Base-by-base conservation (phyloP, 495 filamentous ascomycete species). In the Cetradonia linearis region DNA sequence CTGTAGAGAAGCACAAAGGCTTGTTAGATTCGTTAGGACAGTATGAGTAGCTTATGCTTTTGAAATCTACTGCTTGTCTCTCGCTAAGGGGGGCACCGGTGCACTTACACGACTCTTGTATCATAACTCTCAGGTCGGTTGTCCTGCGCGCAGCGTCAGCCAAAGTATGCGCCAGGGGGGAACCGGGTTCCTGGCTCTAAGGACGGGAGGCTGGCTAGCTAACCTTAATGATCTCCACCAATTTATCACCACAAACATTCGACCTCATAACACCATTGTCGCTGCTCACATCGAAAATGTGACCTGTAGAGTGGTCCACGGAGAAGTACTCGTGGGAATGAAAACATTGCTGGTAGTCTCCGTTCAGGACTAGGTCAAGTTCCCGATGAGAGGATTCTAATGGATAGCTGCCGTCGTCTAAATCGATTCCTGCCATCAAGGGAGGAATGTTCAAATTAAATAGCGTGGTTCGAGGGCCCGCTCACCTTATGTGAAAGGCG, bases 181-280 rank as follows among this genome's bases (percentile, higher is more conserved):
- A 2, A 3, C 16, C 49, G 49, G 49, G 23, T 0, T 53, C 14
- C 49, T 53, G 11, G 30, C 49, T 53, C 49, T 34, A 53, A n/a
- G 49, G 13, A 30, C 28, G 49, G 14, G 25, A 33, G 49, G 49
- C 14, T 4, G 49, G 56, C 42, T 48, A 58, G 42, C 56, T 33
- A 59, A 59, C 56, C 56, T 59, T 59, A 50, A 59, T 31, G n/a
- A 34, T 34, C 8, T 59, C 23, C 5, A 49, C 38, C 23, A 55
- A 34, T 14, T 46, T 6, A 44, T 61, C 49, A 46, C 50, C 59
- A 38, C 38, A 11, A 40, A 61, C 47, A 46, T 61, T 34, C 7
- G 59, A 61, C 33, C 23, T 54, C 59, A 61, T 44, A 2, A 55
- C 31, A 2, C 59, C 59, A 42, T 54, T 61, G 28, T 47, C 59